These are phyloP conservation scores for Pseudozyma flocculosa DNA, from an alignment of 1,284 basidiomycete genomes.

Conservation along the genomic window DNA sequence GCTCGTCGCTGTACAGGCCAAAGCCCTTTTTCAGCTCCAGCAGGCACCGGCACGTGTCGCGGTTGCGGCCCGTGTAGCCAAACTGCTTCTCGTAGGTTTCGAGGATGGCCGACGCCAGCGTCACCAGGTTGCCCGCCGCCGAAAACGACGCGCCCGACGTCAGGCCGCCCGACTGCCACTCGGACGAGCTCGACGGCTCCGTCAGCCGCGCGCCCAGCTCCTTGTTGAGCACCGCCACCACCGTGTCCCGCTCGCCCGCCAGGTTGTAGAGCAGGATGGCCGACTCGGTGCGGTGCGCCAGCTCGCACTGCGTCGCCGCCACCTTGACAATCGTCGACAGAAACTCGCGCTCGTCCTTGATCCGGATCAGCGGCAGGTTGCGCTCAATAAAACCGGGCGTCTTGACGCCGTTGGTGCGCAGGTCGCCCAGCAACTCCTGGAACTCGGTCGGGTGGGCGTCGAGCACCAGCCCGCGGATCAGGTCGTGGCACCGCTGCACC, in stretches of 20 bases:
- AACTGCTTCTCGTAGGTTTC: slow-evolving; percentile 74
- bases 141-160: slow-evolving; percentile 60
- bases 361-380: slow-evolving; percentile 73
- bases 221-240: slow-evolving; percentile 82
- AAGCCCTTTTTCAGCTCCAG: slow-evolving; percentile 81
- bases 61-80: slow-evolving; percentile 74
- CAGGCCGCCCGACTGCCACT: slow-evolving; percentile 26
- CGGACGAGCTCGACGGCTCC: slow-evolving; percentile 35
- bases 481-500: slow-evolving; percentile 78
- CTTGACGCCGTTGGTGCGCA: slow-evolving; percentile 81
- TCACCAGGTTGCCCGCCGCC: slow-evolving; percentile 71
- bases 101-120: slow-evolving; percentile 78
- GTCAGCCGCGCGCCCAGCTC: slow-evolving; percentile 73
- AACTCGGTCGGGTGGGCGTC: slow-evolving; percentile 72
- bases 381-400: slow-evolving; percentile 86
- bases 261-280: slow-evolving; percentile 95
- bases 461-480: slow-evolving; percentile 83
- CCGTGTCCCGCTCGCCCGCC: slow-evolving; percentile 84
- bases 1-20: slow-evolving; percentile 71
- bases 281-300: slow-evolving; percentile 73
- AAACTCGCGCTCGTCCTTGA: slow-evolving; percentile 72
- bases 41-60: slow-evolving; percentile 67
- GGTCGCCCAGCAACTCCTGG: slow-evolving; percentile 82
- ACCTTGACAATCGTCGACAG: slow-evolving; percentile 78
- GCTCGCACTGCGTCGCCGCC: slow-evolving; percentile 73